Evolutionary conservation across 441 rosid genomes (phyloP).

Genomic region (Caryocar brasiliense): DNA sequence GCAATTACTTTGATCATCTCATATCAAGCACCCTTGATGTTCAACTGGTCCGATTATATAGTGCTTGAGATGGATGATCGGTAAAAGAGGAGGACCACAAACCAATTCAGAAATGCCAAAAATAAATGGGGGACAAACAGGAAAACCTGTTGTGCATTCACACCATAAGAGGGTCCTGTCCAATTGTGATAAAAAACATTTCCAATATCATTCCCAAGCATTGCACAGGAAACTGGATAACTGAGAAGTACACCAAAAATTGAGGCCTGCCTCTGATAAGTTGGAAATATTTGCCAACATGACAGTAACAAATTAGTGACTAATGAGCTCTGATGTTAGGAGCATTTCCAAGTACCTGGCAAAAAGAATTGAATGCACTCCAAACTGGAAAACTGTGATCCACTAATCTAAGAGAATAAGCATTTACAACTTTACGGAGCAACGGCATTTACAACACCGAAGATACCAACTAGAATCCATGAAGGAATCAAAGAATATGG

Average conservation of each 20-base stretch:
- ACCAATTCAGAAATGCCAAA: too few species aligned
- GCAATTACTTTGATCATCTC: too few species aligned
- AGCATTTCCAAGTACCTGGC: conserved; percentile 11
- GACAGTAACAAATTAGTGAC: conserved; percentile 5
- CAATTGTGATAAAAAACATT: neutral
- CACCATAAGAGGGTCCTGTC: too few species aligned
- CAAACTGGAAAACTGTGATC: conserved; percentile 23
- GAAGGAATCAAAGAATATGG: conserved; percentile 41
- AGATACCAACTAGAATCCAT: conserved; percentile 16
- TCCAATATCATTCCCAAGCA: neutral
- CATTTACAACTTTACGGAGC: conserved; percentile 43
- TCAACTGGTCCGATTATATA: too few species aligned
- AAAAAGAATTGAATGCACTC: conserved; percentile 5
- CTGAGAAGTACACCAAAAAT: neutral
- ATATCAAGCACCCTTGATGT: too few species aligned
- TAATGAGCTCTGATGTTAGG: neutral
- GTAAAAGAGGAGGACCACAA: too few species aligned
- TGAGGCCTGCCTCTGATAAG: neutral
- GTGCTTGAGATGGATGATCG: too few species aligned
- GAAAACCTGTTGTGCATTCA: too few species aligned
- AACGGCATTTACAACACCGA: conserved; percentile 35
- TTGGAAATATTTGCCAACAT: neutral
- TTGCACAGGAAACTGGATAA: neutral
- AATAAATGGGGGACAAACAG: too few species aligned
- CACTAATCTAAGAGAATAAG: conserved; percentile 27